Evolutionary conservation across 1,284 basidiomycete species (phyloP).

Genomic region (Volvariella volvacea): DNA sequence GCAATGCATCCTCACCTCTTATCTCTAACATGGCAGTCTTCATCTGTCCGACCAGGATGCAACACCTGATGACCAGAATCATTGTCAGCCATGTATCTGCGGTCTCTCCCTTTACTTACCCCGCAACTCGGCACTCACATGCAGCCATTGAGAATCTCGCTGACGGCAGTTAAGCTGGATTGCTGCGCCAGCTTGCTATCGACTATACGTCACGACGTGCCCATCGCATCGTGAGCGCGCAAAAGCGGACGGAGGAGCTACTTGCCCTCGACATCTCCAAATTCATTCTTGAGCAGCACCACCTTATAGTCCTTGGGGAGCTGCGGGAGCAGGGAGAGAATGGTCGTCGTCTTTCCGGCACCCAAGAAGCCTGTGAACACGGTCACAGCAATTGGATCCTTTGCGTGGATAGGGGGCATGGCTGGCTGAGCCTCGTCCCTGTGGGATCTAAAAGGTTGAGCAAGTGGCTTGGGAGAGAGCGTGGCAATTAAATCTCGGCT

Average conservation of each 20-base stretch:
- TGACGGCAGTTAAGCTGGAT: slow-evolving; percentile 77
- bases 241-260: background rate
- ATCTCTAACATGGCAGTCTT: slow-evolving; percentile 85
- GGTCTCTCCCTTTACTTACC: background rate
- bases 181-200: slow-evolving; percentile 84
- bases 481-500: too few species aligned
- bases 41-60: slow-evolving; percentile 88
- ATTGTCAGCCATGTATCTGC: background rate
- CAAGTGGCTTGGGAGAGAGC: too few species aligned
- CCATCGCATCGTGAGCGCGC: background rate
- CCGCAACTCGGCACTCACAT: slow-evolving; percentile 48
- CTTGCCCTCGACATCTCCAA: slow-evolving; percentile 74
- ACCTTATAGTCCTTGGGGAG: slow-evolving; percentile 80
- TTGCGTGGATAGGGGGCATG: background rate
- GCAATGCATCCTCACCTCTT: slow-evolving; percentile 38
- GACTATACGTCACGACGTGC: slow-evolving; percentile 37
- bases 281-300: slow-evolving; percentile 86
- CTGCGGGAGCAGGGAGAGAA: slow-evolving; percentile 75
- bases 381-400: slow-evolving; percentile 62
- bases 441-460: too few species aligned
- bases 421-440: too few species aligned
- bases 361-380: slow-evolving; percentile 84
- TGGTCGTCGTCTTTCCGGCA: slow-evolving; percentile 69
- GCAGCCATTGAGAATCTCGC: slow-evolving; percentile 90
- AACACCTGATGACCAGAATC: slow-evolving; percentile 51